Percentiles rank a stretch among this genome's conserved stretches.
These are phyloP conservation scores for Sordariomycetes sp. DNA, from an alignment of 2,329 filamentous ascomycete genomes.

Conservation along the genomic window DNA sequence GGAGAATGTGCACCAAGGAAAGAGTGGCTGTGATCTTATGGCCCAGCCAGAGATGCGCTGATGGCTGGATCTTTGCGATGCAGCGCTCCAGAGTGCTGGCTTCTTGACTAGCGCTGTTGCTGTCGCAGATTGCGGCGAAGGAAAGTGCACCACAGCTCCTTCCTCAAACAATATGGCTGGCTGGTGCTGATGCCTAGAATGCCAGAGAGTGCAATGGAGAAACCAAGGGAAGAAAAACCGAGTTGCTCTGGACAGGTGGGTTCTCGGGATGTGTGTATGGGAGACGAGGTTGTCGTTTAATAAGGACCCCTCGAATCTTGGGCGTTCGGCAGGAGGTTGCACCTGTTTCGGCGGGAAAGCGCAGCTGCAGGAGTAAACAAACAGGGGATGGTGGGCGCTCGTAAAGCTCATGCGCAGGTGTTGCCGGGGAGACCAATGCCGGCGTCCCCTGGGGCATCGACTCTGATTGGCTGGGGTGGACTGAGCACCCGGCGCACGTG, in stretches of 20 bases:
- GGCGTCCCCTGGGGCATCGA: background rate
- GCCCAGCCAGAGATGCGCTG: background rate
- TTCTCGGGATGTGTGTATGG: background rate
- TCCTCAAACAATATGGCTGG: background rate
- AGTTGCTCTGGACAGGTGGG: background rate
- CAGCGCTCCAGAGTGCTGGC: background rate
- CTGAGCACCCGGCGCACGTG: background rate
- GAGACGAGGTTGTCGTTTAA: conserved; percentile 1
- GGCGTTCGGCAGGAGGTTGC: background rate
- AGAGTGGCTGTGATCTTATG: background rate
- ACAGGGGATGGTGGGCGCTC: background rate
- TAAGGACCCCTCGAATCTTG: conserved; percentile 2
- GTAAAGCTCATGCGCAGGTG: background rate
- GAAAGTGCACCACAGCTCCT: background rate
- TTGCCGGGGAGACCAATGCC: conserved; percentile 4
- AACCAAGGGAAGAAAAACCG: conserved; percentile 1
- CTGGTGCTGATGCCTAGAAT: background rate
- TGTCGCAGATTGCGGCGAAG: background rate
- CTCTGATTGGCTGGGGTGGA: background rate
- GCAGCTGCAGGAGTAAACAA: conserved; percentile 1
- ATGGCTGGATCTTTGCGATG: background rate
- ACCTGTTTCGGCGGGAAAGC: background rate
- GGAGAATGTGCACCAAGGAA: background rate
- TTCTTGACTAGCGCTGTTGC: too few relatives aligned
- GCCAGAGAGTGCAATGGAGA: background rate